Evolutionary conservation across 2,329 filamentous ascomycete species (phyloP), one percentile per base, ranked within the genome.

Genomic region (Ceratocystis ficicola): DNA sequence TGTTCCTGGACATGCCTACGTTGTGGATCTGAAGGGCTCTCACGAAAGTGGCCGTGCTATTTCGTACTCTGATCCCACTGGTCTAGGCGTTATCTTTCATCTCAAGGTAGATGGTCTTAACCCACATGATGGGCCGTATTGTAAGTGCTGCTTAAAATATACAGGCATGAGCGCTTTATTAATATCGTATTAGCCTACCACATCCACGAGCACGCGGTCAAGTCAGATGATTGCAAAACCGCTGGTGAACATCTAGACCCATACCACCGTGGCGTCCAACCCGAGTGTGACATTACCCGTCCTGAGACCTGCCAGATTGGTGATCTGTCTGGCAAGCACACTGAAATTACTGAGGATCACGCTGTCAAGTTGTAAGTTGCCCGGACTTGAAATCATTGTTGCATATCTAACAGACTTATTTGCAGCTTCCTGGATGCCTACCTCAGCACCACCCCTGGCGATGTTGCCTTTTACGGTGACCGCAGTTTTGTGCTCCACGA

Each of bases 291-390:
- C 69, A 57, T 71, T 10, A 70, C 72, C 15, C 69, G 73, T 30
- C 83, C 82, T 1, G 71, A 78, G 68, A 81, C 78, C 20, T 86
- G 84, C 72, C 78, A 86, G 73, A 78, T 83, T 4, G 84, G 84
- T 62, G 84, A 86, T 71, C 73, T 86, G 32, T 77, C 79, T 41
- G 84, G 83, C 65, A 86, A 86, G 72, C 77, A 84, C 68, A 81
- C 81, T 32, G 75, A 77, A 52, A 76, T 82, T 25, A 64, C 64
- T 68, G 71, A 70, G 46, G 69, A 71, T 6, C 70, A 73, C 65
- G 70, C 70, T 22, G 74, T 74, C 61, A 62, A 66, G n/a, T 70
- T 41, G 59, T 68, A 32, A 66, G 52, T 52, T 15, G n/a, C 61
- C 15, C 5, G 30, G n/a, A 7, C 8, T 46, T 63, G 2, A 7